These are phyloP conservation scores for Phytopythium montanum DNA, from an alignment of 352 stramenopile genomes.

Conservation along the genomic window DNA sequence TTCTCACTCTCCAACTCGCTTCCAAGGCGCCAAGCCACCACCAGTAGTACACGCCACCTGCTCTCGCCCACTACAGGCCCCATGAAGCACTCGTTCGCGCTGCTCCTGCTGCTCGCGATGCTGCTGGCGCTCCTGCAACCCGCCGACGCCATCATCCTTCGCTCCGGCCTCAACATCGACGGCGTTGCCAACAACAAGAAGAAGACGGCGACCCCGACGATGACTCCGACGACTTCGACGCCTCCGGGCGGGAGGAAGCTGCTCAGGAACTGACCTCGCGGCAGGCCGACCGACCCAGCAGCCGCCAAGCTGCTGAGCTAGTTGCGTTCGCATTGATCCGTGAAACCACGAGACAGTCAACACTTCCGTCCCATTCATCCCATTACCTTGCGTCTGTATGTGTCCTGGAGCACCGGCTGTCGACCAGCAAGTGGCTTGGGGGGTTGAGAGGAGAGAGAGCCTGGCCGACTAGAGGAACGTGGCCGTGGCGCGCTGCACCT, in stretches of 20 bases:
- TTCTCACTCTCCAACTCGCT: not conserved
- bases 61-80: not conserved
- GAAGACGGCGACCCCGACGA: not conserved
- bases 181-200: not conserved
- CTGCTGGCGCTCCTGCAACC: conserved; percentile 1
- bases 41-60: too few species aligned
- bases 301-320: too few species aligned
- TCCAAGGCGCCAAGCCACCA: not conserved
- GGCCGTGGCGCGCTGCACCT: conserved; percentile 72
- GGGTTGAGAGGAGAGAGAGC: too few species aligned
- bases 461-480: conserved; percentile 74
- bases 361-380: too few species aligned
- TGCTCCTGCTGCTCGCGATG: not conserved
- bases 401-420: too few species aligned
- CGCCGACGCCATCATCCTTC: conserved; percentile 1
- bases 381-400: too few species aligned
- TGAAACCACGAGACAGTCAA: too few species aligned
- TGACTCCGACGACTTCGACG: not conserved
- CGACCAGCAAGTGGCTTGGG: too few species aligned
- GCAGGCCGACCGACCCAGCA: too few species aligned
- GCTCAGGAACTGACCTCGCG: not conserved
- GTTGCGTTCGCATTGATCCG: too few species aligned
- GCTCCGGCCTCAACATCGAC: conserved; percentile 1
- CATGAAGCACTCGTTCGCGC: conserved; percentile 3
- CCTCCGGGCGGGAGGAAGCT: too few species aligned